phyloP scores from a whole-genome alignment of 2,329 filamentous ascomycete genomes.

The Sporothrix pseudoabietina region DNA sequence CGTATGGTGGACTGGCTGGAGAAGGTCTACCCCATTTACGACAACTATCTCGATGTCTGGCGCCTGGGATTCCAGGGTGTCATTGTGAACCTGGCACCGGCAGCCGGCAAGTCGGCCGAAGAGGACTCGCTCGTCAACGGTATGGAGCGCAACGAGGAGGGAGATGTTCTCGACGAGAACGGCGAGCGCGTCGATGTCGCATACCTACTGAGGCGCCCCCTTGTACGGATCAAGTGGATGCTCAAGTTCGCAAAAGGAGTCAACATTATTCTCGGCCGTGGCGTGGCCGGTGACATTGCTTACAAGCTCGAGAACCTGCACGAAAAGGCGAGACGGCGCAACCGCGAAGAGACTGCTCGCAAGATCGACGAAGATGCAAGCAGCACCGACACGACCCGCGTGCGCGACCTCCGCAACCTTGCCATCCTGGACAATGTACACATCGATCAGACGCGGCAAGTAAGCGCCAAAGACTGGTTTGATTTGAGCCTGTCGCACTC shows the following conservation, averaged over 20 bases:
- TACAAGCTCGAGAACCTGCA: constrained; percentile 71
- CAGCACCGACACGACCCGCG: constrained; percentile 77
- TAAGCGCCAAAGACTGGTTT: constrained; percentile 88
- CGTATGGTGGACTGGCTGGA: constrained; percentile 80
- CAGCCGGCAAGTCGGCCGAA: constrained; percentile 55
- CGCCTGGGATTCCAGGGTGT: constrained; percentile 91
- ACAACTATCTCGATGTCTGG: constrained; percentile 85
- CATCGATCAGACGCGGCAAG: constrained; percentile 77
- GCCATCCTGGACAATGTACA: constrained; percentile 68
- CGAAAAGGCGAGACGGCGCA: constrained; percentile 68
- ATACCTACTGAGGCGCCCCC: constrained; percentile 83
- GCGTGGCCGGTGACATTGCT: constrained; percentile 60
- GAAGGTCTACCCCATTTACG: constrained; percentile 74
- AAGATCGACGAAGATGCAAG: constrained; percentile 81
- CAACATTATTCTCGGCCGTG: constrained; percentile 56
- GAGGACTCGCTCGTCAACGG: constrained; percentile 62
- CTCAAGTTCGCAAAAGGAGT: constrained; percentile 77
- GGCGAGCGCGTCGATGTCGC: constrained; percentile 94
- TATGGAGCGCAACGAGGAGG: constrained; percentile 63
- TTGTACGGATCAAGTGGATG: constrained; percentile 86
- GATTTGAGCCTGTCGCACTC: constrained; percentile 83
- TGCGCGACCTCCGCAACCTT: constrained; percentile 77
- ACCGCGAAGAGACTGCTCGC: constrained; percentile 69
- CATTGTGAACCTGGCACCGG: constrained; percentile 85
- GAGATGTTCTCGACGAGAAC: constrained; percentile 69